Evolutionary conservation across 495 filamentous ascomycete species (phyloP).

Genomic region (Xylaria sp.): DNA sequence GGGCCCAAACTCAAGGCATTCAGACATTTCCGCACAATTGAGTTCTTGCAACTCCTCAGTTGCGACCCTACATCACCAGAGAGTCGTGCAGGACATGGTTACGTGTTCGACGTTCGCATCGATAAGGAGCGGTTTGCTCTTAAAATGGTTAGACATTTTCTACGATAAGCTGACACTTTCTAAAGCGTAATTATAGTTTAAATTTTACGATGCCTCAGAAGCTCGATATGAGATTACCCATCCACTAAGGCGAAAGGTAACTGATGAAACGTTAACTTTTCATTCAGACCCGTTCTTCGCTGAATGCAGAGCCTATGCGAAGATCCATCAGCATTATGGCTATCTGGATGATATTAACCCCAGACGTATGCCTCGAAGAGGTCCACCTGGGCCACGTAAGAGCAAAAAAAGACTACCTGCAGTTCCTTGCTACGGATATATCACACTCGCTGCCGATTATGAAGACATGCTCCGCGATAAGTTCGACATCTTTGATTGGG

Average conservation of each 20-base stretch:
- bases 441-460: conserved; percentile 24
- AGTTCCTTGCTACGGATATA: conserved; percentile 28
- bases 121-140: neutral
- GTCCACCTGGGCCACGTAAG: neutral
- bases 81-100: neutral
- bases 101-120: conserved; percentile 3
- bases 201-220: neutral
- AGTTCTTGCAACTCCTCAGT: conserved; percentile 1
- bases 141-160: neutral
- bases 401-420: conserved; percentile 9
- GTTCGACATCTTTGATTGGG: neutral
- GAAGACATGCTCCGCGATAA: conserved; percentile 7
- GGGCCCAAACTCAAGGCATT: neutral
- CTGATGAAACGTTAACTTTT: neutral
- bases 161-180: neutral
- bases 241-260: neutral
- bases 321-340: conserved; percentile 24
- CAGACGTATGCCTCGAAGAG: neutral
- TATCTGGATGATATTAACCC: neutral
- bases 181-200: neutral
- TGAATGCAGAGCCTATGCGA: conserved; percentile 33
- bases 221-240: neutral
- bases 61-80: neutral
- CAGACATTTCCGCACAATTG: neutral
- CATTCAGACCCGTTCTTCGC: conserved; percentile 26